Base-by-base conservation (phyloP, 192 early-diverging fungal genomes). In the Backusella australiensis region DNA sequence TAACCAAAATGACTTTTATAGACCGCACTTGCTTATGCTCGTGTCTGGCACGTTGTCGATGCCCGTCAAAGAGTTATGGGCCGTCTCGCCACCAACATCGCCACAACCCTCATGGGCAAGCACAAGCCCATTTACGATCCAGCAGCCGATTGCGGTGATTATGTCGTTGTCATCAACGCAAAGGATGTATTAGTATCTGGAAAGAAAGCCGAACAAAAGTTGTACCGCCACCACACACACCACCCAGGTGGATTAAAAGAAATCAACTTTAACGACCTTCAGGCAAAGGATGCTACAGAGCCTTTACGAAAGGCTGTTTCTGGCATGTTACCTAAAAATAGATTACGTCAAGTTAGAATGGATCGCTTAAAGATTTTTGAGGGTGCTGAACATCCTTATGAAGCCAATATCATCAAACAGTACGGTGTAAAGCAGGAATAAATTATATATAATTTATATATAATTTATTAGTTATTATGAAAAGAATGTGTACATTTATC, bases 301-400 rank as follows among this genome's bases (percentile, higher is more conserved):
- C 85, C 92, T 75, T 86, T 99, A 68, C 92, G 93, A 74, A 96
- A 95, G 81, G 97, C 97, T 11, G 88, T 99, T 26, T 95, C 91
- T 6, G 96, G 96, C 35, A 96, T 96, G 94, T 83, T 99, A 67
- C 97, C 97, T 42, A 99, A 99, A 81, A 97, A 97, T 86, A 87
- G 90, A 66, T 86, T 97, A 67, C 90, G 96, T 23, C 90, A 94
- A 52, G 87, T 86, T 4, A 90, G 93, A 72, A 80, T 99, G 76
- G 82, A 78, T 19, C 89, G 97, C 42, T 83, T 97, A 66, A 81
- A 89, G 74, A 87, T 98, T 23, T 98, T 96, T 86, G 89, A 93
- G 19, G 96, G 93, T 38, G 88, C 75, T 11, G 90, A 94, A 73
- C 96, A 98, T 77, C 96, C 97, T 42, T 97, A 96, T 82, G 87